Percentiles rank a stretch among this genome's conserved stretches.
Evolutionary conservation across 2,329 filamentous ascomycete species (phyloP).

Genomic region (Chrysoporthe deuterocubensis): DNA sequence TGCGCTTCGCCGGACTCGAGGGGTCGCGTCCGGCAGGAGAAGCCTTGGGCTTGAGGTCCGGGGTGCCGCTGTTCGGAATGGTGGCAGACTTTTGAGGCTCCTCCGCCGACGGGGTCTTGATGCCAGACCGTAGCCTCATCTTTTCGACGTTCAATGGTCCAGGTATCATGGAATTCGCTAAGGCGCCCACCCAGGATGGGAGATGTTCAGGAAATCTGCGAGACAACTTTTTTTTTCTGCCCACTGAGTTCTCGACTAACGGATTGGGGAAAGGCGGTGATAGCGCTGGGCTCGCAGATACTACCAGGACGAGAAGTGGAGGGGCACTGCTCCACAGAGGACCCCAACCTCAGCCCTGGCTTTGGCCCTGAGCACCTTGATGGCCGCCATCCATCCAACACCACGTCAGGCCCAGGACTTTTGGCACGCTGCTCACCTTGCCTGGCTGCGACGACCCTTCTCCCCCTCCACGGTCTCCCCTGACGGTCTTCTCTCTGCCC

Average conservation of each 20-base stretch:
- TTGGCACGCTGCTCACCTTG: no score
- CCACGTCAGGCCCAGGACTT: no score
- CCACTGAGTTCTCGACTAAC: constrained; percentile 18
- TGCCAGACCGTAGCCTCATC: constrained; percentile 28
- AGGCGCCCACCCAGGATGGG: not conserved
- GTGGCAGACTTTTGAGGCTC: constrained; percentile 17
- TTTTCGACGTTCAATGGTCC: constrained; percentile 17
- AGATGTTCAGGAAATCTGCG: not conserved
- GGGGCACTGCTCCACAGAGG: constrained; percentile 3
- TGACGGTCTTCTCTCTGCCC: not conserved
- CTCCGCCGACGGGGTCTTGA: constrained; percentile 29
- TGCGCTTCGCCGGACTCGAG: constrained; percentile 5
- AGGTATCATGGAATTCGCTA: constrained; percentile 16
- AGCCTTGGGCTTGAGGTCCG: constrained; percentile 16
- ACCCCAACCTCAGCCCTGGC: not conserved
- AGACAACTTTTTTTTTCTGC: constrained; percentile 20
- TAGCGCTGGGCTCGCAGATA: not conserved
- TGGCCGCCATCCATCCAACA: not conserved
- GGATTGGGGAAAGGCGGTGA: constrained; percentile 17
- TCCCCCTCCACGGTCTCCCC: not conserved
- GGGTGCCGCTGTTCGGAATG: not conserved
- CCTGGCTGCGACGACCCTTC: not conserved
- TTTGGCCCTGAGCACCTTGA: not conserved
- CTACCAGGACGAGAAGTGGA: not conserved
- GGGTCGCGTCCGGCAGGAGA: constrained; percentile 16